phyloP scores from a whole-genome alignment of 192 early-diverging fungal species.

The Anaeromyces robustus region DNA sequence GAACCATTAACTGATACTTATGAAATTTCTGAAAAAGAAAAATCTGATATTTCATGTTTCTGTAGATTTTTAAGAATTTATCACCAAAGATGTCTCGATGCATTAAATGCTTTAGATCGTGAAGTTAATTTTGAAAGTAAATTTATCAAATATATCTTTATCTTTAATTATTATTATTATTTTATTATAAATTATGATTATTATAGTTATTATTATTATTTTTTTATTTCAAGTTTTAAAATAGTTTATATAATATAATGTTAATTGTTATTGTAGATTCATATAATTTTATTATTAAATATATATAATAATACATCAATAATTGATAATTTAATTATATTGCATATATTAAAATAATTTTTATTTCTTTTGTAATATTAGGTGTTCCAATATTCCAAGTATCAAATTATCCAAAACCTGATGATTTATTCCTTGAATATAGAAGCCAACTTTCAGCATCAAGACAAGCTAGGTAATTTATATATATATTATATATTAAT shows the following conservation, averaged over 20 bases:
- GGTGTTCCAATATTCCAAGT: not conserved
- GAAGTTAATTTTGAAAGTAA: not conserved
- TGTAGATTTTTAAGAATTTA: not conserved
- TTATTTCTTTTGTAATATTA: not conserved
- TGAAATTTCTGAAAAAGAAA: not conserved
- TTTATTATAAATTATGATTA: too few relatives aligned
- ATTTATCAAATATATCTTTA: too few relatives aligned
- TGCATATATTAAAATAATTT: not conserved
- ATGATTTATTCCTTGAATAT: not conserved
- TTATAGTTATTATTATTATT: too few relatives aligned
- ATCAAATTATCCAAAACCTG: not conserved
- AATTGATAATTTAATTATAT: too few relatives aligned
- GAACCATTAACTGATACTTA: not conserved
- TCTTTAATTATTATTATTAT: too few relatives aligned
- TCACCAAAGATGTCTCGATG: not conserved
- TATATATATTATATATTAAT: too few relatives aligned
- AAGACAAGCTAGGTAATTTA: not conserved
- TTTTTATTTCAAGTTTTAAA: too few relatives aligned
- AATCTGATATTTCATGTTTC: not conserved
- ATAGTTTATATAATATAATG: too few relatives aligned
- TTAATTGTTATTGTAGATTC: too few relatives aligned
- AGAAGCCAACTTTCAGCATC: not conserved
- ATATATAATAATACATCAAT: too few relatives aligned
- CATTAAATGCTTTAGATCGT: not conserved
- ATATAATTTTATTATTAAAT: too few relatives aligned